A percentile compares a stretch with the other conserved stretches of the same genome.
These are phyloP conservation scores for Lasiosphaeria ovina DNA, from an alignment of 495 filamentous ascomycete genomes.

Conservation along the genomic window DNA sequence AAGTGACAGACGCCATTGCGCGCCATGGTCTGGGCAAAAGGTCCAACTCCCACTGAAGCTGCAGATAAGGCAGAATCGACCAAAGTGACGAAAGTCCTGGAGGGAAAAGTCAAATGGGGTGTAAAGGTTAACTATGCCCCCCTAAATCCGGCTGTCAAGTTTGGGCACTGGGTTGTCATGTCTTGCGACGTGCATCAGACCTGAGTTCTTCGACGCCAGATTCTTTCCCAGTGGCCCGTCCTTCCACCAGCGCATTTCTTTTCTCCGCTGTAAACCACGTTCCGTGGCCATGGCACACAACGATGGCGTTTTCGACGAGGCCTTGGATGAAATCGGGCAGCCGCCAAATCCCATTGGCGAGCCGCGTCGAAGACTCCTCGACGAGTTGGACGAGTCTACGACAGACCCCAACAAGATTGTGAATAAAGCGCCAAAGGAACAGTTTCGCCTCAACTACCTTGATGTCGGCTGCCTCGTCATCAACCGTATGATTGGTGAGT, in stretches of 20 bases:
- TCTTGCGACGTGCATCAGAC: background rate
- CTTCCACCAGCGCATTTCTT: background rate
- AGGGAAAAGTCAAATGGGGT: background rate
- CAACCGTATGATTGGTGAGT: constrained; percentile 32
- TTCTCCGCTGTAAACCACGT: background rate
- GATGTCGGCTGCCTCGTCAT: constrained; percentile 25
- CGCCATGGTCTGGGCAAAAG: background rate
- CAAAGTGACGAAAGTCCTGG: background rate
- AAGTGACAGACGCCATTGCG: background rate
- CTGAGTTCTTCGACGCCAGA: background rate
- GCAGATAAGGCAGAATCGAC: background rate
- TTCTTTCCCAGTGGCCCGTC: background rate
- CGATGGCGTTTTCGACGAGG: background rate
- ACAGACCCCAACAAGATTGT: constrained; percentile 21
- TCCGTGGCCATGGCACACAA: background rate
- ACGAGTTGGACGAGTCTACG: constrained; percentile 5
- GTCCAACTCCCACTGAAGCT: background rate
- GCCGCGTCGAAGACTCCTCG: background rate
- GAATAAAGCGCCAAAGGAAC: constrained; percentile 24
- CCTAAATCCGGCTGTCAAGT: background rate
- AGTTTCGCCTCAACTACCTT: constrained; percentile 24
- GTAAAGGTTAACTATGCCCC: background rate
- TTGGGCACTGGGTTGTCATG: too few species aligned
- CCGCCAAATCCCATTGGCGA: background rate
- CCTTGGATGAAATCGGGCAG: background rate